A percentile compares a stretch with the other conserved stretches of the same genome.
Conservation (phyloP, 306 rosid species). For the Neltuma alba region DNA sequence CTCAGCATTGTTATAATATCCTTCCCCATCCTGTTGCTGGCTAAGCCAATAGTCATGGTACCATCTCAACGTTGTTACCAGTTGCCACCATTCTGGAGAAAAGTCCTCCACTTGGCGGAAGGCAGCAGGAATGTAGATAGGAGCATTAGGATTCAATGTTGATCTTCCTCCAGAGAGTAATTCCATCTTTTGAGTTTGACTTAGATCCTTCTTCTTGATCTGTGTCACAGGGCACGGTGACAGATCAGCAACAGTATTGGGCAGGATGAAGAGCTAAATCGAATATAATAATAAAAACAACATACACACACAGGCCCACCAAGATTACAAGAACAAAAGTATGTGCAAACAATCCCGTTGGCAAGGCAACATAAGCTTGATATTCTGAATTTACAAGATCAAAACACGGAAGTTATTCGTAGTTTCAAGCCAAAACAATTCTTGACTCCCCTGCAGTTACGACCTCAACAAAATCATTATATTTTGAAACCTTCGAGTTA, state of each 20-base stretch:
- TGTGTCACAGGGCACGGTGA: conserved; percentile 24
- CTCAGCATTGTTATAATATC: conserved; percentile 42
- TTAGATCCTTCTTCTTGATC: conserved; percentile 33
- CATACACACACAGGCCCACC: not conserved
- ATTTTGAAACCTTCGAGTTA: not conserved
- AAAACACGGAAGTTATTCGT: not conserved
- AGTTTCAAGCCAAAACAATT: not conserved
- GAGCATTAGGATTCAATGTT: conserved; percentile 83
- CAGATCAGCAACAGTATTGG: conserved; percentile 23
- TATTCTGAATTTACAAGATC: not conserved
- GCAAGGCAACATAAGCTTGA: not conserved
- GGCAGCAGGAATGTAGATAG: conserved; percentile 84
- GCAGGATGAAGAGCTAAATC: not conserved
- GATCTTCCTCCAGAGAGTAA: conserved; percentile 74
- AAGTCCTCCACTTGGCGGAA: conserved; percentile 90
- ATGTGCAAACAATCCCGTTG: not conserved
- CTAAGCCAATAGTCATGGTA: conserved; percentile 85
- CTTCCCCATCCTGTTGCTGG: conserved; percentile 68
- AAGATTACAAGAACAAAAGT: not conserved
- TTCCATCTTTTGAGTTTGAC: conserved; percentile 55
- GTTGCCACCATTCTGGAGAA: conserved; percentile 96
- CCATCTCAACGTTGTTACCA: conserved; percentile 84
- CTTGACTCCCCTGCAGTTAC: not conserved
- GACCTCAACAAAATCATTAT: not conserved
- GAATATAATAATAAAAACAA: not conserved